Base-by-base conservation (phyloP, 2,329 filamentous ascomycete genomes). In the Calonectria montana region DNA sequence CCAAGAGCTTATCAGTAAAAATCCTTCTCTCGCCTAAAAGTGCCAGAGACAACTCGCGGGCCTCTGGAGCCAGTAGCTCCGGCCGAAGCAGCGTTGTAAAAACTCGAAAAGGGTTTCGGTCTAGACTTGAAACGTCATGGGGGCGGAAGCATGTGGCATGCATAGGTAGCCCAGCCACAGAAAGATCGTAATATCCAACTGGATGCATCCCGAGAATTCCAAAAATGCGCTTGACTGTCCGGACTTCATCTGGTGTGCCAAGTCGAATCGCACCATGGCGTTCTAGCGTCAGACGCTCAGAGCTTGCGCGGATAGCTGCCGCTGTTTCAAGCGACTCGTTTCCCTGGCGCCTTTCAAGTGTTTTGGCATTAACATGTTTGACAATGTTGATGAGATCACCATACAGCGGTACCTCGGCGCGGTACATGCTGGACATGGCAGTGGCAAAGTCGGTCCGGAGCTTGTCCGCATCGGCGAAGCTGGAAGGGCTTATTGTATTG, bases 81-180 rank as follows among this genome's bases (percentile, higher is more conserved):
- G 82, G 82, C 0, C 87, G 76, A 15, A 83, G 79, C 3, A 83
- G 72, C 0, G 81, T 80, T 4, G 79, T 80, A 69, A 83, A 84
- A 29, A 83, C 77, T 12, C 82, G 79, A 74, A 88, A 88, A 0
- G 87, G 87, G 65, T 88, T 86, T 10, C 73, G 74, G 0, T 74
- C 71, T 6, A 88, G 79, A 0, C 84, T 81, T 1, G 79, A 74
- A 2, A 70, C 65, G 5, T 75, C 80, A 1, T 77, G 80, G 1
- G 87, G 86, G 3, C 87, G 83, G 75, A 89, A 89, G 10, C 83
- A 84, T 0, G 87, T 89, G 2, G 86, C 87, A 70, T 88, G 86
- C 77, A 89, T 82, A 0, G 87, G 87, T n/a, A 89, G 80, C 0
- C 84, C 83, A 12, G 83, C 86, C 0, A 83, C 75, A 1, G 82